A percentile compares a stretch with the other conserved stretches of the same genome.
Evolutionary conservation across 2,329 filamentous ascomycete species (phyloP).

Genomic region (Fusarium tricinctum): DNA sequence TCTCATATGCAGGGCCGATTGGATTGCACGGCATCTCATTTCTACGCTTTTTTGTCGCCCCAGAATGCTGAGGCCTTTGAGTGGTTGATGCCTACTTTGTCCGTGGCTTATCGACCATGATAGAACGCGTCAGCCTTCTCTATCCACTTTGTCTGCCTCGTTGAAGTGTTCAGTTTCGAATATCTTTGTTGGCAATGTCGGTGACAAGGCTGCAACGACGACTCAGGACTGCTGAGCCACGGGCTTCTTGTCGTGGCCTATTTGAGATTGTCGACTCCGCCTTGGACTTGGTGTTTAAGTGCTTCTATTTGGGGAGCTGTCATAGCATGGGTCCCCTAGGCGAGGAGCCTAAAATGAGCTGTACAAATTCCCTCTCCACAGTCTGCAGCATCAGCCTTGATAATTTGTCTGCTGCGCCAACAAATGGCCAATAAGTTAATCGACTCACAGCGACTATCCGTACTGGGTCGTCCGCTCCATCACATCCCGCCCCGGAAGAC

Average conservation of each 20-base stretch:
- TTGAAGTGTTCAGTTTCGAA: slow-evolving; percentile 20
- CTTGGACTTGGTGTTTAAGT: slow-evolving; percentile 23
- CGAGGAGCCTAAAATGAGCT: slow-evolving; percentile 19
- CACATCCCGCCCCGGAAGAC: slow-evolving; percentile 6
- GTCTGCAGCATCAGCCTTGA: slow-evolving; percentile 31
- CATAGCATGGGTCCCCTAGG: slow-evolving; percentile 25
- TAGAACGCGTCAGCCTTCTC: slow-evolving; percentile 45
- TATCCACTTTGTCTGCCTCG: slow-evolving; percentile 25
- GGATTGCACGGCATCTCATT: slow-evolving; percentile 42
- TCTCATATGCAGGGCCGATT: slow-evolving; percentile 48
- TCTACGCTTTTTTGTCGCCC: slow-evolving; percentile 19
- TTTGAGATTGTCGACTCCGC: slow-evolving; percentile 25
- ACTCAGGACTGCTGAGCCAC: slow-evolving; percentile 35
- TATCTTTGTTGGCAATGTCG: slow-evolving; percentile 30
- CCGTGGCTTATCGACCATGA: slow-evolving; percentile 33
- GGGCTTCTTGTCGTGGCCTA: slow-evolving; percentile 32
- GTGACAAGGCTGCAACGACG: slow-evolving; percentile 34
- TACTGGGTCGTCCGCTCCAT: slow-evolving; percentile 20
- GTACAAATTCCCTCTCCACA: slow-evolving; percentile 25
- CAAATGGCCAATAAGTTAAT: slow-evolving; percentile 17
- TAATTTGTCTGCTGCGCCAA: slow-evolving; percentile 21
- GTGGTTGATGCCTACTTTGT: not conserved
- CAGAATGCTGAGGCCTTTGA: not conserved
- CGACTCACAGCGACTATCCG: slow-evolving; percentile 20
- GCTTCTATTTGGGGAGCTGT: slow-evolving; percentile 45